Conservation (phyloP, 306 rosid genomes). For the Albizia julibrissin region DNA sequence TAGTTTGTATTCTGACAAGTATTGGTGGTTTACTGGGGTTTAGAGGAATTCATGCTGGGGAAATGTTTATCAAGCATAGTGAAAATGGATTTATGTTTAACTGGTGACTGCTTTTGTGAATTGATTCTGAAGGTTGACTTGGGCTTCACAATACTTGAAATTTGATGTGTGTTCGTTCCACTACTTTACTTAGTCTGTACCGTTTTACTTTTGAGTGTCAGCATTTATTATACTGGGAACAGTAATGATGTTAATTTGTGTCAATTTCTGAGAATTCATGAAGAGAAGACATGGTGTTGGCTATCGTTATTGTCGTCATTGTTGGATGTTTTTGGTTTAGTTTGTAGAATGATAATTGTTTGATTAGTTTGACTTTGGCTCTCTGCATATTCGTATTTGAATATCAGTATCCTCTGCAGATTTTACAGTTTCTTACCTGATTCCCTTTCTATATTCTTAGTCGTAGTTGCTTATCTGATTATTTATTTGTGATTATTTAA, state of each 20-base stretch:
- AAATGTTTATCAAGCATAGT: not conserved
- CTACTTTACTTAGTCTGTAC: not conserved
- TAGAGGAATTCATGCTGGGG: not conserved
- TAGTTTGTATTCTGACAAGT: not conserved
- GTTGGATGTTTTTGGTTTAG: not conserved
- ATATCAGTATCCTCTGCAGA: not conserved
- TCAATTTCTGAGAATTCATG: not conserved
- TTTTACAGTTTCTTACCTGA: not conserved
- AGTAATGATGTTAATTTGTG: not conserved
- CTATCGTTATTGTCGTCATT: no score
- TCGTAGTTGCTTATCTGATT: not conserved
- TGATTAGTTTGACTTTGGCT: not conserved
- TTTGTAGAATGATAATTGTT: not conserved
- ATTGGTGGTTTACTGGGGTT: not conserved
- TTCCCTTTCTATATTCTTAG: not conserved
- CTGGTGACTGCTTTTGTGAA: not conserved
- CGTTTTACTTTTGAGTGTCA: not conserved
- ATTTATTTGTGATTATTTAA: not conserved
- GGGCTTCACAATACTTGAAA: not conserved
- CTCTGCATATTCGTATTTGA: not conserved
- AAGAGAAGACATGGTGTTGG: not conserved
- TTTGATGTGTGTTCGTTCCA: not conserved
- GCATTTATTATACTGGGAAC: not conserved
- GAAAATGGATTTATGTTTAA: not conserved
- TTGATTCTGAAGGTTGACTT: not conserved